Percentiles rank a stretch among this genome's conserved stretches.
phyloP scores from a whole-genome alignment of 768 basidiomycete species.

The Rhizopogon salebrosus region DNA sequence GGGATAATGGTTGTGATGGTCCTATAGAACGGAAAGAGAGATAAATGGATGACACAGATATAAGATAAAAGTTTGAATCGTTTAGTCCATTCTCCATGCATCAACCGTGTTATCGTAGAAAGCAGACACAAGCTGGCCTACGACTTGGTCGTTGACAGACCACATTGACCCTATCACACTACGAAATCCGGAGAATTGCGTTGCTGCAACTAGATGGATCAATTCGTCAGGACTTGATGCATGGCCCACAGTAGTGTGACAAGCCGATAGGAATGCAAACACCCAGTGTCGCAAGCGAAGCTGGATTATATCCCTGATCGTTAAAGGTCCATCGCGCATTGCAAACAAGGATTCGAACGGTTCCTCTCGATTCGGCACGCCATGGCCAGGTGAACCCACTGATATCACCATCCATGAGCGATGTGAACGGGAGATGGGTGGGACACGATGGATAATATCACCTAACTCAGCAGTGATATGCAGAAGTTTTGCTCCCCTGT shows the following conservation, averaged over 20 bases:
- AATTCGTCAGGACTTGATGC: constrained; percentile 11
- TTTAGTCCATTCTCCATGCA: neutral
- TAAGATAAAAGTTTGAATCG: too few relatives aligned
- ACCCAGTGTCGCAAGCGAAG: too few relatives aligned
- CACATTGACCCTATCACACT: constrained; percentile 18
- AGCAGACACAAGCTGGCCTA: neutral
- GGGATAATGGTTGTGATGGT: neutral
- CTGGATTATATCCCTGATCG: too few relatives aligned
- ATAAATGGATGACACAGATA: neutral
- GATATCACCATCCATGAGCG: too few relatives aligned
- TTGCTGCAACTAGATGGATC: constrained; percentile 16
- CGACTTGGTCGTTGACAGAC: constrained; percentile 13
- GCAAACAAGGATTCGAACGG: too few relatives aligned
- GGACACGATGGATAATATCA: too few relatives aligned
- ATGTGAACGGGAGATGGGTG: too few relatives aligned
- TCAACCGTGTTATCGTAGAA: neutral
- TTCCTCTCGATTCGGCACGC: too few relatives aligned
- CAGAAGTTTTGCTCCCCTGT: too few relatives aligned
- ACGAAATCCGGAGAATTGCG: constrained; percentile 14
- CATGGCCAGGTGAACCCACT: constrained; percentile 33
- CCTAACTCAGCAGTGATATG: too few relatives aligned
- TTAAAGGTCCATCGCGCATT: too few relatives aligned
- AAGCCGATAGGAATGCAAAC: constrained; percentile 18
- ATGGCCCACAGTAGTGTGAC: constrained; percentile 16
- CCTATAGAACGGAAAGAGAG: neutral